Evolutionary conservation across 2,329 filamentous ascomycete species (phyloP).

Genomic region (Davidsoniella eucalypti): DNA sequence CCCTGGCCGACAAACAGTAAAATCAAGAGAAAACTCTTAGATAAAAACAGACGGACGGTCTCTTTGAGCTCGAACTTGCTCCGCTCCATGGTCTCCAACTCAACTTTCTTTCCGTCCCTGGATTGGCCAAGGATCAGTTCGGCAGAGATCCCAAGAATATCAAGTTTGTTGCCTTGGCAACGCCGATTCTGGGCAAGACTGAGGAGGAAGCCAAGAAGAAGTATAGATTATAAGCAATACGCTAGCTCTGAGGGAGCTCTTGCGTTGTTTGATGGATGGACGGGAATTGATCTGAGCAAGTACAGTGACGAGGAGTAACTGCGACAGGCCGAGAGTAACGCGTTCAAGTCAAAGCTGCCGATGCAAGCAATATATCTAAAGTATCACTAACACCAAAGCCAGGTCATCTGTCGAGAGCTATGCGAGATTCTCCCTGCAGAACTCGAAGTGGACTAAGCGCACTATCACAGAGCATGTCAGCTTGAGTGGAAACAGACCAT

Average conservation of each 20-base stretch:
- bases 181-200: slow-evolving; percentile 46
- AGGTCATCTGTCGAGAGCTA: slow-evolving; percentile 39
- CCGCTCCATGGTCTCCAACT: slow-evolving; percentile 38
- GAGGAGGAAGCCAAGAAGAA: slow-evolving; percentile 50
- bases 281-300: slow-evolving; percentile 36
- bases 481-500: slow-evolving; percentile 46
- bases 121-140: slow-evolving; percentile 32
- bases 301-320: slow-evolving; percentile 52
- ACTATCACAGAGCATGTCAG: slow-evolving; percentile 52
- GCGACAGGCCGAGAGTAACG: slow-evolving; percentile 44
- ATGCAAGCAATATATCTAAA: too few relatives aligned
- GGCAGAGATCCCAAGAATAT: slow-evolving; percentile 44
- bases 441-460: too few relatives aligned
- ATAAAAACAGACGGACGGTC: slow-evolving; percentile 42
- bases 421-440: slow-evolving; percentile 38
- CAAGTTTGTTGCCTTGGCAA: slow-evolving; percentile 52
- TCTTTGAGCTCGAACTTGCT: slow-evolving; percentile 42
- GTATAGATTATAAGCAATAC: slow-evolving; percentile 43
- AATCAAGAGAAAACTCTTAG: slow-evolving; percentile 44
- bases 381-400: neutral
- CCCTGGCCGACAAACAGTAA: slow-evolving; percentile 53
- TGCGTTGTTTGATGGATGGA: slow-evolving; percentile 60
- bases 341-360: slow-evolving; percentile 24
- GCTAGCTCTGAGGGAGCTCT: slow-evolving; percentile 47
- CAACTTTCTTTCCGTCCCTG: slow-evolving; percentile 45